Base-by-base conservation (phyloP, 1,284 basidiomycete genomes). In the Gymnopus androsaceus region DNA sequence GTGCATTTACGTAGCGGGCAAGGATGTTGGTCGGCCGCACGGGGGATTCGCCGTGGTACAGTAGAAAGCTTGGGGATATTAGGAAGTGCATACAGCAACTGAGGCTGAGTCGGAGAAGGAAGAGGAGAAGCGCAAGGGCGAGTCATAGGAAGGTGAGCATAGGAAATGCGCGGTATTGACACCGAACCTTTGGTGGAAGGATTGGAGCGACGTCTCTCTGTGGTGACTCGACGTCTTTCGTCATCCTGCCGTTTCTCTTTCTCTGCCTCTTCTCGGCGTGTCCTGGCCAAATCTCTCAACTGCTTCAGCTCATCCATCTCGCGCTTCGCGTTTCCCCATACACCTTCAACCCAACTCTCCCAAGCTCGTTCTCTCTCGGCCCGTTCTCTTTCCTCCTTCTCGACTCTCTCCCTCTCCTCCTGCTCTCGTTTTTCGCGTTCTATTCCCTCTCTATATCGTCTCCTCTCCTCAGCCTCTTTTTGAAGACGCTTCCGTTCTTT, bases 401-500 rank as follows among this genome's bases (percentile, higher is more conserved):
- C 67, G 25, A 68, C 66, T 59, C 75, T 71, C 31, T 66, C 60
- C 64, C 55, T 68, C 59, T 57, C 68, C 66, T 61, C 65, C 45
- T 55, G 67, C 65, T 21, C 37, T 69, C 72, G 49, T 57, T 67
- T 68, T 49, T 64, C 63, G 19, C 55, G 62, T 61, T 40, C 62
- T 38, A 54, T 28, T 40, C 45, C 38, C 38, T 59, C 50, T 48
- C 56, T 51, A 28, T 37, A 17, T 33, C 45, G 51, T 56, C 49
- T 45, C 28, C 12, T 69, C 59, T 69, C 72, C 60, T 80, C 77
- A 42, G 62, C 31, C 70, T 67, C 41, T 61, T 79, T 77, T 48
- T 75, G 72, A 40, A 72, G 68, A 21, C 69, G 59, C 61, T 79
- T 64, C 64, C 64, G 57, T 61, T 79, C 72, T 45, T 64, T 69